Percentiles rank a stretch among this genome's conserved stretches.
phyloP scores from a whole-genome alignment of 495 filamentous ascomycete species.

The Staphylotrichum longicolle region DNA sequence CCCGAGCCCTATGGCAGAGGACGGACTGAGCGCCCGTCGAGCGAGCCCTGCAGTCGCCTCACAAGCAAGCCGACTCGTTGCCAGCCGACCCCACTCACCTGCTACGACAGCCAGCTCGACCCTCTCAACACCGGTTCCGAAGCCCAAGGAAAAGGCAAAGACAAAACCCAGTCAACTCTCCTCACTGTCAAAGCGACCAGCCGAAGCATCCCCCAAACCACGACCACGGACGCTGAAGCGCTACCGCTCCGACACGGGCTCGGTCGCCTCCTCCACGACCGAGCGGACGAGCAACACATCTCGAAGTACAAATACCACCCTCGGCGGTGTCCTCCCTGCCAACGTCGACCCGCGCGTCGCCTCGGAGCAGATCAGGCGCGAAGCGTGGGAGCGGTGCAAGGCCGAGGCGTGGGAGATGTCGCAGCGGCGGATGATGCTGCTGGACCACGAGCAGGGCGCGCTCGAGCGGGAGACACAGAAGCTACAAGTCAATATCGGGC shows the following conservation, averaged over 20 bases:
- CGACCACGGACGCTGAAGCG: neutral
- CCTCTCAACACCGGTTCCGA: neutral
- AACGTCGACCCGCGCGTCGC: conserved; percentile 25
- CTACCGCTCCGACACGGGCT: conserved; percentile 1
- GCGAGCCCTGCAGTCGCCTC: neutral
- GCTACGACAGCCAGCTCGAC: neutral
- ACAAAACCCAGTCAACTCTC: neutral
- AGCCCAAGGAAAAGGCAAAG: neutral
- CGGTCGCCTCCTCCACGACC: neutral
- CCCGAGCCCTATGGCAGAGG: neutral
- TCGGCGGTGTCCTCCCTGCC: conserved; percentile 16
- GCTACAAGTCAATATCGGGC: conserved; percentile 26
- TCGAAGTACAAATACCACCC: neutral
- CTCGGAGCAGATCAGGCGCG: conserved; percentile 28
- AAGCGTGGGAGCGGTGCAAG: conserved; percentile 31
- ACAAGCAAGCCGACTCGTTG: neutral
- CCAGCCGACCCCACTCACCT: neutral
- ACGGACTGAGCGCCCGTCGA: neutral
- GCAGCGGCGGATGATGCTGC: conserved; percentile 27
- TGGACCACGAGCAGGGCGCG: conserved; percentile 28
- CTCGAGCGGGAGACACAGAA: conserved; percentile 27
- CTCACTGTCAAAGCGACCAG: neutral
- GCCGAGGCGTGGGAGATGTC: conserved; percentile 29
- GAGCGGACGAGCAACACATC: neutral
- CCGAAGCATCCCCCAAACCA: neutral